Conservation (phyloP, 2,329 filamentous ascomycete species). For the Ophiostoma sp. region DNA sequence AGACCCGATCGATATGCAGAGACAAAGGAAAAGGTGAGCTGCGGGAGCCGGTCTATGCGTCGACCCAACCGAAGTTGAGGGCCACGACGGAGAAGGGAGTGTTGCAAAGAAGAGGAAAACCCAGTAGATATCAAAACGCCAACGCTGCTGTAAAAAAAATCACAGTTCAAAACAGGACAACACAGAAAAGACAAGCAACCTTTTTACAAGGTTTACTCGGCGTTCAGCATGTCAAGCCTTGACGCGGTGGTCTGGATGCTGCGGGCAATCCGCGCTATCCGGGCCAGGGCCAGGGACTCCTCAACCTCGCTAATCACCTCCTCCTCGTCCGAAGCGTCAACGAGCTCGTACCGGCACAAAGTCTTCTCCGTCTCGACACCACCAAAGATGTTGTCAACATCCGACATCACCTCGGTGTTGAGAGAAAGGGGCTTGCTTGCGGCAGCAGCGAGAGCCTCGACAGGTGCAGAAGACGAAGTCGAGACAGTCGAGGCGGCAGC, state of each 20-base stretch:
- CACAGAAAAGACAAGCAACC: background rate
- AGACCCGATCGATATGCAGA: background rate
- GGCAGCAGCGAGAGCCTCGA: constrained; percentile 34
- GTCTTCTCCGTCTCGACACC: constrained; percentile 65
- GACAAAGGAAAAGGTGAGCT: constrained; percentile 12
- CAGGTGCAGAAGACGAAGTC: constrained; percentile 24
- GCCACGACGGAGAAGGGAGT: background rate
- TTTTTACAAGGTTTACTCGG: constrained; percentile 32
- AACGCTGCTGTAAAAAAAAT: background rate
- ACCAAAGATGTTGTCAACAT: constrained; percentile 48
- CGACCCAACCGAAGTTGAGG: background rate
- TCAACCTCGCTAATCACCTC: constrained; percentile 50
- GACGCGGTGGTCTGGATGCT: constrained; percentile 41
- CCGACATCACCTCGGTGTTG: constrained; percentile 45
- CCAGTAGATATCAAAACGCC: constrained; percentile 5
- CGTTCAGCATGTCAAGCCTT: constrained; percentile 42
- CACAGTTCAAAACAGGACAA: background rate
- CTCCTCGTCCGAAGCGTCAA: constrained; percentile 51
- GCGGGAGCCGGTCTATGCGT: constrained; percentile 9
- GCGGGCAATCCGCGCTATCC: constrained; percentile 52
- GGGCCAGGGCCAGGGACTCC: constrained; percentile 48
- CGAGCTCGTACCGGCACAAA: constrained; percentile 62
- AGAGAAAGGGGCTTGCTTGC: constrained; percentile 41
- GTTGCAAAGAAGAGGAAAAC: background rate
- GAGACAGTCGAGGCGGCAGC: constrained; percentile 36